Conservation (phyloP, 2,329 filamentous ascomycete species). For the Apiospora pterosperma region DNA sequence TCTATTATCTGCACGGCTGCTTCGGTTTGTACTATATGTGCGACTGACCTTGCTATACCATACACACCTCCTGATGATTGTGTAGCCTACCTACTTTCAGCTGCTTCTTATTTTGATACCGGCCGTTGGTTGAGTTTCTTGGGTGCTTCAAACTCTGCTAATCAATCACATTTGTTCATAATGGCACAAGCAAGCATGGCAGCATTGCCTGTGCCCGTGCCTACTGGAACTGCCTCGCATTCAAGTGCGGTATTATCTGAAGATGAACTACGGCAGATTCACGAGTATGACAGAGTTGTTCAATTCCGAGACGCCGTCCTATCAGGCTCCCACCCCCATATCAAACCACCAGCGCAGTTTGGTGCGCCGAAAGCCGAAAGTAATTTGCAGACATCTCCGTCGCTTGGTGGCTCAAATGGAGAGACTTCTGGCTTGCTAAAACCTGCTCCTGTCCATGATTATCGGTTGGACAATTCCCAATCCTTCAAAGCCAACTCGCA, state of each 20-base stretch:
- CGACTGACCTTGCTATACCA: background rate
- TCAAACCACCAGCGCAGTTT: slow-evolving; percentile 46
- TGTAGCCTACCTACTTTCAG: background rate
- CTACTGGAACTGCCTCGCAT: slow-evolving; percentile 10
- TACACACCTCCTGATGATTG: background rate
- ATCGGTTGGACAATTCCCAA: slow-evolving; percentile 27
- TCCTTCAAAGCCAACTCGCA: slow-evolving; percentile 35
- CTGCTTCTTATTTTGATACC: background rate
- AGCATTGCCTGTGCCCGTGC: slow-evolving; percentile 14
- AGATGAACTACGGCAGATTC: slow-evolving; percentile 51
- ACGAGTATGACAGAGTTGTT: slow-evolving; percentile 77
- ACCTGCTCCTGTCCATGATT: slow-evolving; percentile 19
- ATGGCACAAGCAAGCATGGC: slow-evolving; percentile 22
- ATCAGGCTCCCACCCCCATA: slow-evolving; percentile 67
- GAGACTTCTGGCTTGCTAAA: slow-evolving; percentile 15
- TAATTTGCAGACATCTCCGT: slow-evolving; percentile 7
- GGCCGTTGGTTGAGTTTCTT: background rate
- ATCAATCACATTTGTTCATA: slow-evolving; percentile 1
- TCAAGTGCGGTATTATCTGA: slow-evolving; percentile 15
- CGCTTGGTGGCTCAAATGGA: background rate
- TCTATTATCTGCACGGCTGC: background rate
- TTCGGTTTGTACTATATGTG: background rate
- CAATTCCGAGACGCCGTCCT: slow-evolving; percentile 77
- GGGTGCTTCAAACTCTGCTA: background rate
- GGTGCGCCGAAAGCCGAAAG: slow-evolving; percentile 22